Evolutionary conservation across 2,329 filamentous ascomycete species (phyloP).

Genomic region (Diaporthe australafricana): DNA sequence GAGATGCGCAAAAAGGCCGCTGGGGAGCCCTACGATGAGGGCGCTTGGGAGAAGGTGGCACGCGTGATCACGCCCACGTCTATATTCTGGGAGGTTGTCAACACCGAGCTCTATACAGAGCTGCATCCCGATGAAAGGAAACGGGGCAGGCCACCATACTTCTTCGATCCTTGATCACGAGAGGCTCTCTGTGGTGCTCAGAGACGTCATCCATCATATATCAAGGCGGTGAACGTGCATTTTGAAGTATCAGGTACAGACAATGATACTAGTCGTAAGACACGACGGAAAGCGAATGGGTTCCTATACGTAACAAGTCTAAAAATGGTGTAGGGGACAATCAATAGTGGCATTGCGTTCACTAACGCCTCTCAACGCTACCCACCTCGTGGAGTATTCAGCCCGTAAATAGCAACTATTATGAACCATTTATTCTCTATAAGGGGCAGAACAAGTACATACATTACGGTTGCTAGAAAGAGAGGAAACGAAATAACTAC

Average conservation of each 20-base stretch:
- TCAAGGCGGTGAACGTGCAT: not conserved
- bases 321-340: too few relatives aligned
- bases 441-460: too few relatives aligned
- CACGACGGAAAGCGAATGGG: too few relatives aligned
- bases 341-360: too few relatives aligned
- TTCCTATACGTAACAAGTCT: too few relatives aligned
- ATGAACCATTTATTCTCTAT: too few relatives aligned
- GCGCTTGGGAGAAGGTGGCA: not conserved
- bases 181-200: not conserved
- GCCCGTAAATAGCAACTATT: too few relatives aligned
- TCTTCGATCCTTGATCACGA: constrained; percentile 8
- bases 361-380: too few relatives aligned
- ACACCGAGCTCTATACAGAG: not conserved
- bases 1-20: not conserved
- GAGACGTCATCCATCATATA: not conserved
- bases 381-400: too few relatives aligned
- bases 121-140: not conserved
- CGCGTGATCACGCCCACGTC: not conserved
- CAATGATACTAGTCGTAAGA: too few relatives aligned
- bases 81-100: not conserved
- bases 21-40: not conserved
- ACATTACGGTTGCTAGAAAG: too few relatives aligned
- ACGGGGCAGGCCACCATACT: constrained; percentile 5
- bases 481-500: too few relatives aligned
- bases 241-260: not conserved